phyloP scores from a whole-genome alignment of 305 asterid species.

The Fraxinus sp. region DNA sequence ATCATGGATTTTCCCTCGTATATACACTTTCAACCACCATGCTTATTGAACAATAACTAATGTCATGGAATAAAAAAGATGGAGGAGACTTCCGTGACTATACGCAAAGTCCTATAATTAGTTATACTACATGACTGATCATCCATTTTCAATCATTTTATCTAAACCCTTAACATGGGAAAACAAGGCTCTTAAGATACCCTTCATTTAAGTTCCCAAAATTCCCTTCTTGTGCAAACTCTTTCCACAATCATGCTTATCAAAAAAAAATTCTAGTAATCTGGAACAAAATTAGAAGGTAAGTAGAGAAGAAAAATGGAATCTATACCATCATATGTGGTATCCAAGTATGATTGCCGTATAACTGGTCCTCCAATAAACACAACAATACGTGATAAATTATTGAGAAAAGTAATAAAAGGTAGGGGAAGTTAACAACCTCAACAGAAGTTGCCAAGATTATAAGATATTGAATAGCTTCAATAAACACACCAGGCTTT shows the following conservation, averaged over 20 bases:
- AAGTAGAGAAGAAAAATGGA: neutral
- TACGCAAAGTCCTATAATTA: neutral
- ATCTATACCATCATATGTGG: neutral
- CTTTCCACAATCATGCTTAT: neutral
- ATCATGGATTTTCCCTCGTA: neutral
- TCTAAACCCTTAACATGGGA: neutral
- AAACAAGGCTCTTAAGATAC: neutral
- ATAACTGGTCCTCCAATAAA: neutral
- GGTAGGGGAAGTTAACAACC: constrained; percentile 40
- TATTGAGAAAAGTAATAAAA: constrained; percentile 10
- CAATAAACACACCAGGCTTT: constrained; percentile 83
- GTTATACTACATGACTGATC: neutral
- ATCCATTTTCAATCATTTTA: neutral
- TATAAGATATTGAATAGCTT: constrained; percentile 88
- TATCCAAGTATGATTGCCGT: constrained; percentile 2
- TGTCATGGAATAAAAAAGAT: neutral
- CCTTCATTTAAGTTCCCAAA: neutral
- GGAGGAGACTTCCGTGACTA: neutral
- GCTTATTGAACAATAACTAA: neutral
- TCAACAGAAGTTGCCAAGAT: constrained; percentile 96
- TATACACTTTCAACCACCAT: neutral
- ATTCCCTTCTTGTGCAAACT: neutral
- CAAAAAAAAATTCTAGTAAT: neutral
- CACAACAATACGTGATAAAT: neutral
- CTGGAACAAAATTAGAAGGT: neutral